Evolutionary conservation across 345 rosid species (phyloP), one percentile per base, ranked within the genome.

Genomic region (Abelmoschus esculentus): DNA sequence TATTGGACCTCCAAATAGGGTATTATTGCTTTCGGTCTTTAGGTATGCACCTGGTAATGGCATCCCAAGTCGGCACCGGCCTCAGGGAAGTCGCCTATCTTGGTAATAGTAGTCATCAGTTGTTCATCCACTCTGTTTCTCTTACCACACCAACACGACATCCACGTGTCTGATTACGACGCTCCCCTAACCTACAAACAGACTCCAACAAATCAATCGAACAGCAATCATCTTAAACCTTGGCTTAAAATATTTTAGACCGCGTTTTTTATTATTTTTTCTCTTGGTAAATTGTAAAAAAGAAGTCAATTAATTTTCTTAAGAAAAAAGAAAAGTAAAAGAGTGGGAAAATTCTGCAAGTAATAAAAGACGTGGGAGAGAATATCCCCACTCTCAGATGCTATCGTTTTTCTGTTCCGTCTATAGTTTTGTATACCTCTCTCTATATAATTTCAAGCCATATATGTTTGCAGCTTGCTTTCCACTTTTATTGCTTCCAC

Each of bases 321-420:
- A 52, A n/a, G 26, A 6, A 52, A 52, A 17, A 52, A n/a, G 22
- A n/a, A 36, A 61, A 10, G 2, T 8, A 15, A 36, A 36, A 50
- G 0, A 50, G 54, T 50, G 17, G 17, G 32, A 46, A 44, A 13
- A 53, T 36, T 65, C 69, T 46, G 69, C 38, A 26, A 66, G 55
- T 46, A 14, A 66, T 54, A 18, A 54, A 9, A 26, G 13, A 66
- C 3, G 40, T 3, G 69, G 4, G 14, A 28, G 15, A 15, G 56
- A 66, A 66, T 66, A 66, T 66, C 56, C 69, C 40, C 38, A 46
- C 6, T 26, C 36, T 13, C 36, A 64, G 54, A 64, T 42, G 68
- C 38, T 6, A 1, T 61, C 0, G 32, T 18, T 40, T 28, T 46
- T 22, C 28, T 1, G 44, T 9, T 3, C 59, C 29, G n/a, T 46